phyloP scores from a whole-genome alignment of 305 asterid genomes.

The Euphrasia arctica region DNA sequence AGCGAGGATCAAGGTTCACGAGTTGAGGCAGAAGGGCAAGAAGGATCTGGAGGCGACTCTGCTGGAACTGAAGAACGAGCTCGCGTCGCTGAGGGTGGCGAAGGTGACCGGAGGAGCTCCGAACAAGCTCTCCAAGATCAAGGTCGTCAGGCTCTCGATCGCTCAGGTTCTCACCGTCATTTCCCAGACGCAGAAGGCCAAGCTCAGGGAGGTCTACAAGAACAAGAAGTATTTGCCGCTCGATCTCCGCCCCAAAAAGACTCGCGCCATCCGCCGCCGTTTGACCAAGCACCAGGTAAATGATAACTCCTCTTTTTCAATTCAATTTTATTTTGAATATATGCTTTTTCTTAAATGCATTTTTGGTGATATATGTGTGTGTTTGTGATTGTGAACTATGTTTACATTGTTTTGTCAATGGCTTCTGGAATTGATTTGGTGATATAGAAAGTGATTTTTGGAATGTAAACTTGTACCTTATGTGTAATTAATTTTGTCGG shows the following conservation, averaged over 20 bases:
- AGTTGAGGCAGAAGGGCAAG: constrained; percentile 64
- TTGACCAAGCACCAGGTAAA: constrained; percentile 59
- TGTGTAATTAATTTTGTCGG: no score
- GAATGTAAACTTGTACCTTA: no score
- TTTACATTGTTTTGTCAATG: no score
- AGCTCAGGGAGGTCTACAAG: constrained; percentile 52
- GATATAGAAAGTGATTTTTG: no score
- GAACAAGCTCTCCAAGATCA: constrained; percentile 55
- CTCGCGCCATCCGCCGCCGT: constrained; percentile 58
- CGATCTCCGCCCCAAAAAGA: constrained; percentile 45
- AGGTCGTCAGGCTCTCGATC: constrained; percentile 38
- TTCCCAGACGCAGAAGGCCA: constrained; percentile 54
- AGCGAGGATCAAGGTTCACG: constrained; percentile 79
- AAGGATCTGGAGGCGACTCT: constrained; percentile 55
- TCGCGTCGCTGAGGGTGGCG: constrained; percentile 67
- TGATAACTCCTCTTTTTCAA: not conserved
- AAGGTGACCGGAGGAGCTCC: constrained; percentile 82
- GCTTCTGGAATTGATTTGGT: no score
- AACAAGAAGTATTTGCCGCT: constrained; percentile 45
- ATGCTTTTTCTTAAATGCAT: not conserved
- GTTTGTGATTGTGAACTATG: no score
- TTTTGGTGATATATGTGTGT: not conserved
- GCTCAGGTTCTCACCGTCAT: constrained; percentile 58
- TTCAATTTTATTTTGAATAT: not conserved
- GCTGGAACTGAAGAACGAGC: constrained; percentile 77